Evolutionary conservation across 805 yeast species (phyloP).

Genomic region (Peterozyma xylosa): DNA sequence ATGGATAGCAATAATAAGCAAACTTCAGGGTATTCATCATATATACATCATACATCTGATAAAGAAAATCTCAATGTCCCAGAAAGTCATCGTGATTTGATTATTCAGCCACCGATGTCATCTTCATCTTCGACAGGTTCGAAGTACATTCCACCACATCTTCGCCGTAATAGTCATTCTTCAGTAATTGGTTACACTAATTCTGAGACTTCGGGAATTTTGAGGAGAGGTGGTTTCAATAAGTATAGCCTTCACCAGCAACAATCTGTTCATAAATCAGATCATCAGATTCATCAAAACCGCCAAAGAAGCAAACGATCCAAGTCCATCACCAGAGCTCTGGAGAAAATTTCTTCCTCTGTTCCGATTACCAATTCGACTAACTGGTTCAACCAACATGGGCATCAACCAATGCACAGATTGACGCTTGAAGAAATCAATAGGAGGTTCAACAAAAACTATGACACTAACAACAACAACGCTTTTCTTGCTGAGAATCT

Average conservation of each 20-base stretch:
- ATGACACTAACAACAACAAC: neutral
- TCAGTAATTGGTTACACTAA: conserved; percentile 5
- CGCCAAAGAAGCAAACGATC: conserved; percentile 1
- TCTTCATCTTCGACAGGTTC: conserved; percentile 3
- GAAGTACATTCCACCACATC: conserved; percentile 46
- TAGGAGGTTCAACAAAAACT: neutral
- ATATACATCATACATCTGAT: too few relatives aligned
- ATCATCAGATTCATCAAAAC: conserved; percentile 6
- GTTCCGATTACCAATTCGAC: neutral
- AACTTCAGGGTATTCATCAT: too few relatives aligned
- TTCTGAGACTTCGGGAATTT: too few relatives aligned
- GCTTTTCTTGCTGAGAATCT: neutral
- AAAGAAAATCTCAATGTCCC: too few relatives aligned
- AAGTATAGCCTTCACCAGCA: too few relatives aligned
- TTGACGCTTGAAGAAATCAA: neutral
- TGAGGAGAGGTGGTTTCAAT: too few relatives aligned
- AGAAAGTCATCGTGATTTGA: too few relatives aligned
- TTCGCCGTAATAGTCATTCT: conserved; percentile 27
- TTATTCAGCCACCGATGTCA: neutral
- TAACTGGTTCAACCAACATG: neutral
- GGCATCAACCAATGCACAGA: too few relatives aligned
- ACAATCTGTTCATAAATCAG: neutral
- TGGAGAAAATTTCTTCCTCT: neutral
- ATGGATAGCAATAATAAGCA: too few relatives aligned
- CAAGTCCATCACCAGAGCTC: too few relatives aligned